phyloP scores from a whole-genome alignment of 2,329 filamentous ascomycete species.

The Pleurostoma richardsiae region DNA sequence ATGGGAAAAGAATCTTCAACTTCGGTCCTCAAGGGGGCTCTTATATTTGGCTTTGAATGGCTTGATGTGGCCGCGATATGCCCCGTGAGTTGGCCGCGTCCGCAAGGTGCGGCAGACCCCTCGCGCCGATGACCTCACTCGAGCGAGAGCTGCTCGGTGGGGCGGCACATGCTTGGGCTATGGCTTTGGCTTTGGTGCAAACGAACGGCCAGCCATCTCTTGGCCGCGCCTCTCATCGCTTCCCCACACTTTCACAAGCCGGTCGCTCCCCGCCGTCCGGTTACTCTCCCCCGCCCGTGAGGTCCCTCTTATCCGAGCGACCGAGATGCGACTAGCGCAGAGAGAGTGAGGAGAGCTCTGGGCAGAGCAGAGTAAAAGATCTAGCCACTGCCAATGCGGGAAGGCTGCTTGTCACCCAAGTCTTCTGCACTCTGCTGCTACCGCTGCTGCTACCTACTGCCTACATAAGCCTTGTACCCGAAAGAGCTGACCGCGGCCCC shows the following conservation, averaged over 20 bases:
- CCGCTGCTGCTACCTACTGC: not conserved
- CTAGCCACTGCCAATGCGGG: not conserved
- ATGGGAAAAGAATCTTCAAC: no score
- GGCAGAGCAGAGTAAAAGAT: not conserved
- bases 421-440: not conserved
- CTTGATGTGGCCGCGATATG: no score
- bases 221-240: slow-evolving; percentile 6
- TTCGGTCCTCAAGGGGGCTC: no score
- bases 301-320: slow-evolving; percentile 8
- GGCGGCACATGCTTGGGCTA: not conserved
- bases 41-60: no score
- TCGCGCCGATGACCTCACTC: no score
- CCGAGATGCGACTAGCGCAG: no score
- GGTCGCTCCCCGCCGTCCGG: slow-evolving; percentile 7
- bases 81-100: no score
- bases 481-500: not conserved
- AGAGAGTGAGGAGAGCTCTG: no score
- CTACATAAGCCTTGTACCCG: not conserved
- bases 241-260: slow-evolving; percentile 27
- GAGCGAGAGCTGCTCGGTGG: no score
- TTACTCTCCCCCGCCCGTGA: not conserved
- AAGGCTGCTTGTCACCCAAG: not conserved
- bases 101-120: no score
- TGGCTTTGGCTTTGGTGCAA: not conserved
- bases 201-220: not conserved